Conservation (phyloP, 1,284 basidiomycete genomes). For the Vanrija pseudolonga region DNA sequence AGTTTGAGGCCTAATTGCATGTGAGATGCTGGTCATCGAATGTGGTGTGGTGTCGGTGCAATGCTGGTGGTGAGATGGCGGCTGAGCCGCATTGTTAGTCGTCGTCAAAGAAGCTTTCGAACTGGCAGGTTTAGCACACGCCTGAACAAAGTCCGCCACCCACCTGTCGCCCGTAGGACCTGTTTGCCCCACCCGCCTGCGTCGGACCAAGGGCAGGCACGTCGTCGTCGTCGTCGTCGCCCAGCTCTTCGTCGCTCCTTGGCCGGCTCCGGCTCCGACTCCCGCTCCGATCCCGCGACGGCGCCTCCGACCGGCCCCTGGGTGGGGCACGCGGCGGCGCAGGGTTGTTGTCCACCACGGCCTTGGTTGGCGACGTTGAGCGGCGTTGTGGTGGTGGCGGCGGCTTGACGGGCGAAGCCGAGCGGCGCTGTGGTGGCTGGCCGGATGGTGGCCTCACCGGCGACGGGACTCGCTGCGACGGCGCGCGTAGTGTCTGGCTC, state of each 20-base stretch:
- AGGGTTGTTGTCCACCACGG: too few species aligned
- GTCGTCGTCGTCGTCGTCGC: background rate
- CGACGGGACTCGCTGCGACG: background rate
- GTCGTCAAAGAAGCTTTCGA: background rate
- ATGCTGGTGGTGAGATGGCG: too few species aligned
- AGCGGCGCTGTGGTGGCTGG: background rate
- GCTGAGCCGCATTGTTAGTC: background rate
- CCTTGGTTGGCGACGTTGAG: too few species aligned
- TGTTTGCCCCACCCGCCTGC: background rate
- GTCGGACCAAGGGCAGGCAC: background rate
- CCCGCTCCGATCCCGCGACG: background rate
- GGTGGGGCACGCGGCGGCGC: too few species aligned
- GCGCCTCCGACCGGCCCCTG: background rate
- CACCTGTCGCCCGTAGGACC: background rate
- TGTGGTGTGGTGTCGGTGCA: too few species aligned
- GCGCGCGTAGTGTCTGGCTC: background rate
- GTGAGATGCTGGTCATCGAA: too few species aligned
- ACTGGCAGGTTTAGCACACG: background rate
- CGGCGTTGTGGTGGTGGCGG: background rate
- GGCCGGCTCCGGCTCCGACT: background rate
- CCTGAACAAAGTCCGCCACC: too few species aligned
- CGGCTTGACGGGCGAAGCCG: background rate
- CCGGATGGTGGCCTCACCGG: background rate
- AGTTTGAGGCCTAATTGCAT: too few species aligned
- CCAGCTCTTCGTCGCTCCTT: background rate